Conservation (phyloP, 1,139 yeast species). For the Candida pseudocylindracea region DNA sequence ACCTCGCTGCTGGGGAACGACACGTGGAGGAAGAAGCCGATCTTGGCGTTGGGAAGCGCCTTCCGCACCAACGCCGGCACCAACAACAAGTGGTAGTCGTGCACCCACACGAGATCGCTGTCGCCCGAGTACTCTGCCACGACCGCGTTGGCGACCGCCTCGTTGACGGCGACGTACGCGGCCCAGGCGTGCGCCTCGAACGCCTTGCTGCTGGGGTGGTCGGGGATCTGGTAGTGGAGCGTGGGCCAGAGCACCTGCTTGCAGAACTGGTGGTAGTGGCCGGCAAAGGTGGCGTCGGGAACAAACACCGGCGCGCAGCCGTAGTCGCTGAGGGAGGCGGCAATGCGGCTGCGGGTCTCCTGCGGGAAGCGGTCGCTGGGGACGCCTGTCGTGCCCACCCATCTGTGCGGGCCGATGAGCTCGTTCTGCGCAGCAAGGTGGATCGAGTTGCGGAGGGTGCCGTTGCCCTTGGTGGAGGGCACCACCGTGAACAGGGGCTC, state of each 20-base stretch:
- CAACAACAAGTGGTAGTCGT: conserved; percentile 77
- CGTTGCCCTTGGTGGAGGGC: conserved; percentile 44
- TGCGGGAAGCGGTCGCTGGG: conserved; percentile 68
- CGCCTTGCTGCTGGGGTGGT: conserved; percentile 81
- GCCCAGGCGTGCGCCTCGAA: conserved; percentile 94
- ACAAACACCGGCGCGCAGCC: conserved; percentile 49
- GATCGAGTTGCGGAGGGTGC: conserved; percentile 76
- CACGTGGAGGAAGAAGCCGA: conserved; percentile 82
- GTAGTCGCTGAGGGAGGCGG: conserved; percentile 18
- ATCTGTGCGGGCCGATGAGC: conserved; percentile 24
- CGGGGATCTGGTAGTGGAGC: conserved; percentile 89
- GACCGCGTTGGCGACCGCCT: conserved; percentile 57
- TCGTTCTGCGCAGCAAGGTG: conserved; percentile 29
- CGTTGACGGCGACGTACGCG: conserved; percentile 56
- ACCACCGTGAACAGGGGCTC: conserved; percentile 1
- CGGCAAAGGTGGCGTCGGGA: conserved; percentile 60
- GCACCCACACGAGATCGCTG: conserved; percentile 54
- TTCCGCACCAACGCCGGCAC: conserved; percentile 74
- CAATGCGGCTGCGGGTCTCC: conserved; percentile 25
- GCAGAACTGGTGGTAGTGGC: conserved; percentile 78
- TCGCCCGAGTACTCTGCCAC: conserved; percentile 33
- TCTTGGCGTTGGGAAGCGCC: conserved; percentile 58
- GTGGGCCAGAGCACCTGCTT: conserved; percentile 96
- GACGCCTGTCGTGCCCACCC: conserved; percentile 86
- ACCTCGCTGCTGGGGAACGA: conserved; percentile 95